Evolutionary conservation across 1,284 basidiomycete species (phyloP), one percentile per base, ranked within the genome.

Genomic region (Earliella scabrosa): DNA sequence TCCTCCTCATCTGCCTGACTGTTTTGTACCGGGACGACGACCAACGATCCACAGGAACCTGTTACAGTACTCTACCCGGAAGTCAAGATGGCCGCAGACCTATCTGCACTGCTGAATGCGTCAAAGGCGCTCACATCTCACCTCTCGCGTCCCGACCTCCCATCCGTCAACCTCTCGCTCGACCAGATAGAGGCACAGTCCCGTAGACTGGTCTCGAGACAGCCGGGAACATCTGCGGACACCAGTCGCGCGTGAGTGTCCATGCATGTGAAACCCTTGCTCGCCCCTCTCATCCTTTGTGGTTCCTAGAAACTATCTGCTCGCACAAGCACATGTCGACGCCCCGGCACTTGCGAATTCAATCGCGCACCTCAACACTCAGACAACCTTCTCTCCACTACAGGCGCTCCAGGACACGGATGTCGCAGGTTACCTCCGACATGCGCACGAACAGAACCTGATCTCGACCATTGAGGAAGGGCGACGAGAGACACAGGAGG

Each of bases 381-480:
- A 88, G 0, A 80, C 88, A n/a, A 94, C 93, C 1, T 97, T 97
- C 71, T 87, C 93, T 32, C 93, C 94, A 0, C 77, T 96, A 13
- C 92, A 95, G 67, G 90, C 93, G 7, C 81, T 97, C 24, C 90
- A 92, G 70, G 94, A 97, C 74, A 96, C 92, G 0, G 94, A 97
- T 69, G 88, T 97, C 43, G 85, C 89, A 32, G 92, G 92, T 31
- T 96, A 92, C 71, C 82, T 97, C 29, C 89, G 92, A 20, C 92
- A 95, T 73, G 90, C 92, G 6, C 94, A 97, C 68, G 95, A 98
- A 72, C 95, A 97, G 71, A 93, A 93, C 61, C 85, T 98, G 54
- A 93, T 97, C 59, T 92, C 92, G 4, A 93, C 93, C 2, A 96
- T 98, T 56, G 95, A 97, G 70, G 92, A 97, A 68, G 90, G 90